Evolutionary conservation across 306 rosid genomes (phyloP), one percentile per base, ranked within the genome.

Genomic region (Acacia confusa): DNA sequence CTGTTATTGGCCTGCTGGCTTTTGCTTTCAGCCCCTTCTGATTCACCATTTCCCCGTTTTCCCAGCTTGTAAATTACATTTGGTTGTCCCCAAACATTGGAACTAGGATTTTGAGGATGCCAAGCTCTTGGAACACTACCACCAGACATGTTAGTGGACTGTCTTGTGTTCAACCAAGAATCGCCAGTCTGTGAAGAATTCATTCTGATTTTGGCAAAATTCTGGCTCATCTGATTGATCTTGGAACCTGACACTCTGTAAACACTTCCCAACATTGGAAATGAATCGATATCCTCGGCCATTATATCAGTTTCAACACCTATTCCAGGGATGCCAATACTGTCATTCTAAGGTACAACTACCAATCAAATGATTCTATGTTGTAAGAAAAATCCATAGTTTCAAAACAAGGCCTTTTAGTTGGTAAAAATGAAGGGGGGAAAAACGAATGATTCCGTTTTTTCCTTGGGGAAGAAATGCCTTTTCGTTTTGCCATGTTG

Each of bases 191-290:
- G 66, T 30, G 44, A 57, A n/a, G 86, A 70, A 36, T 81, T 74
- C 76, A 63, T 69, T 24, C 70, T 74, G 45, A 41, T 24, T 24
- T 30, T 63, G 16, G 73, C 72, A 73, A 63, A 75, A 43, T 69
- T 70, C 57, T 52, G 40, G 24, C 28, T 79, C 74, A 11, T 32
- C 17, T 41, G 81, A 36, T 61, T 84, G 69, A 20, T 40, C 55
- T 64, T 74, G 57, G 79, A 70, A 80, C 74, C 83, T 13, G 79
- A 44, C 5, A 1, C 70, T 77, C 65, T 80, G 24, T 85, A 88
- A 64, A 85, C 88, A 45, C 71, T 85, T 82, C 34, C 77, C 83
- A 88, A 34, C 75, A 34, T 36, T 17, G 88, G 88, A 85, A 88
- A 88, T 19, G 79, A 45, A 80, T 87, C 83, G 9, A 61, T 36